Evolutionary conservation across 306 rosid species (phyloP), one percentile per base, ranked within the genome.

Genomic region (Hylodesmum podocarpum): DNA sequence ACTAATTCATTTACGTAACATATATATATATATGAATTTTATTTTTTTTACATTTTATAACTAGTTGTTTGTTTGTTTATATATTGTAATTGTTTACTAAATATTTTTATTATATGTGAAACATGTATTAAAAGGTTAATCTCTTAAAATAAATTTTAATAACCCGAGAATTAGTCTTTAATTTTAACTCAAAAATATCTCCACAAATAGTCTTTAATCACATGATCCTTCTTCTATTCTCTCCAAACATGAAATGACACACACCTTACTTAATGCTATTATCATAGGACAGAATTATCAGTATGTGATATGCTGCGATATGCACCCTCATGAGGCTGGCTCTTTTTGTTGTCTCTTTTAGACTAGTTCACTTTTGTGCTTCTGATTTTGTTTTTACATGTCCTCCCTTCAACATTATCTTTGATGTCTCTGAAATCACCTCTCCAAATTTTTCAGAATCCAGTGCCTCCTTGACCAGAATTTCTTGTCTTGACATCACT

Each of bases 391-490:
- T 79, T 73, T 78, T 58, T 44, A 51, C 83, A 13, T 28, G 62
- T 50, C 70, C 44, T 83, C 71, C 22, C 62, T 64, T 47, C 55
- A 78, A 46, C 75, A 70, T 37, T 40, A 78, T 46, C 71, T 6
- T 33, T 47, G 28, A 73, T 66, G 70, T 78, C 53, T 63, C 66
- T 72, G 58, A 76, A 72, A 65, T 72, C 72, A 75, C 18, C 72
- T 83, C 29, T n/a, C 73, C 76, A 78, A 69, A n/a, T 67, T 72
- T 62, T 70, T 76, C 66, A 62, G 62, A 63, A 86, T 84, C 80
- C 62, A 82, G 24, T 79, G 79, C 71, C 58, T 74, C 10, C 62
- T 81, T 83, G 88, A 89, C 91, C 70, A 58, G 3, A 76, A 76
- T 68, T 78, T 80, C 78, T 80, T 58, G 64, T 82, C 85, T 36